Conservation (phyloP, 768 basidiomycete genomes). For the Suillus bovinus region DNA sequence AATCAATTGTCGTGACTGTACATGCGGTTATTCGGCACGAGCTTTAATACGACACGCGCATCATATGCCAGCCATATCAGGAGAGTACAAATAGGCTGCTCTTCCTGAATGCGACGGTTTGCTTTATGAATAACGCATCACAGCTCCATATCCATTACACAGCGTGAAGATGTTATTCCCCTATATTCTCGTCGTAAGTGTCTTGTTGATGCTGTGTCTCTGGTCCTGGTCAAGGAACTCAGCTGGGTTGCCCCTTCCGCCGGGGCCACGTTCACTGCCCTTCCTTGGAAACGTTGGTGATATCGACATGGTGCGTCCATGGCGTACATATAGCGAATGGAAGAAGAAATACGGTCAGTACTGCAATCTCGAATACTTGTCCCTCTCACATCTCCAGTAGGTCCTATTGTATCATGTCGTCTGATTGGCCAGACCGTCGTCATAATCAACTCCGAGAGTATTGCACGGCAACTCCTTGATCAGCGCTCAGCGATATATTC, state of each 20-base stretch:
- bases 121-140: background rate
- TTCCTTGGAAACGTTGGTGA: background rate
- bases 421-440: constrained; percentile 27
- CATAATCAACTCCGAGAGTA: constrained; percentile 26
- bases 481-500: constrained; percentile 32
- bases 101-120: background rate
- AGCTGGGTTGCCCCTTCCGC: background rate
- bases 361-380: background rate
- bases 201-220: background rate
- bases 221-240: background rate
- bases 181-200: background rate
- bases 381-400: constrained; percentile 14
- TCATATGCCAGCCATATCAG: background rate
- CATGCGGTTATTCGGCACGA: background rate
- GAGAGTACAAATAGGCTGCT: background rate
- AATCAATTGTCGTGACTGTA: background rate
- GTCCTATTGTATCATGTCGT: constrained; percentile 29
- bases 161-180: background rate
- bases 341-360: constrained; percentile 28
- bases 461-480: constrained; percentile 30
- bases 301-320: background rate
- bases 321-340: constrained; percentile 27
- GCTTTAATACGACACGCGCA: too few species aligned
- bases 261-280: background rate
- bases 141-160: background rate